Evolutionary conservation across 768 basidiomycete genomes (phyloP).

Genomic region (Hypholoma fasciculare): DNA sequence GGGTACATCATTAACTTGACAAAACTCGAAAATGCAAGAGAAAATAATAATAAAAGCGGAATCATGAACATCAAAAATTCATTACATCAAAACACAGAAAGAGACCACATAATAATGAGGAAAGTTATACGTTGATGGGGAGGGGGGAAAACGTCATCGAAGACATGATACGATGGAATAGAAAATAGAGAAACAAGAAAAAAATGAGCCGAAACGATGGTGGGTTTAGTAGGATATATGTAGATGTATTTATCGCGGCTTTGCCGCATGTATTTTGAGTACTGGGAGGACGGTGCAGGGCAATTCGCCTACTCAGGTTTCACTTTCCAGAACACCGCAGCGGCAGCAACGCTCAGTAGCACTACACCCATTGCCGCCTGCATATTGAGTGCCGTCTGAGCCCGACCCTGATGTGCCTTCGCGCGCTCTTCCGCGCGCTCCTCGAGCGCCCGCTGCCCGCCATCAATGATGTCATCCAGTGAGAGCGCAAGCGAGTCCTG

Average conservation of each 20-base stretch:
- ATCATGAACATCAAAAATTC: not conserved
- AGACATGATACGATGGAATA: too few relatives aligned
- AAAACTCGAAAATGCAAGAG: not conserved
- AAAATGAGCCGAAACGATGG: too few relatives aligned
- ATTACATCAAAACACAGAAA: too few relatives aligned
- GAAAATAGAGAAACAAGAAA: too few relatives aligned
- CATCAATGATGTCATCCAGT: not conserved
- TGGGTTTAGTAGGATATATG: not conserved
- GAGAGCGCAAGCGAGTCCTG: not conserved
- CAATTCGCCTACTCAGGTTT: slow-evolving; percentile 33
- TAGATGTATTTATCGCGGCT: not conserved
- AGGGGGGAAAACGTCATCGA: too few relatives aligned
- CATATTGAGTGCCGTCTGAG: slow-evolving; percentile 31
- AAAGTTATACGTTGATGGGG: too few relatives aligned
- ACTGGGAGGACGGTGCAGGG: not conserved
- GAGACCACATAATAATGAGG: too few relatives aligned
- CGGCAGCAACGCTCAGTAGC: slow-evolving; percentile 66
- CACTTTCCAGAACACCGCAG: slow-evolving; percentile 73
- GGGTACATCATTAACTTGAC: not conserved
- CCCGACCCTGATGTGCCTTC: not conserved
- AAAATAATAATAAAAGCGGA: not conserved
- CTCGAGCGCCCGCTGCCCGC: not conserved
- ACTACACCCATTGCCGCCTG: slow-evolving; percentile 65
- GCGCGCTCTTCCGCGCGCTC: not conserved
- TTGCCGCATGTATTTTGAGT: not conserved